phyloP scores from a whole-genome alignment of 768 basidiomycete species.

The Strobilomyces dryophilus region DNA sequence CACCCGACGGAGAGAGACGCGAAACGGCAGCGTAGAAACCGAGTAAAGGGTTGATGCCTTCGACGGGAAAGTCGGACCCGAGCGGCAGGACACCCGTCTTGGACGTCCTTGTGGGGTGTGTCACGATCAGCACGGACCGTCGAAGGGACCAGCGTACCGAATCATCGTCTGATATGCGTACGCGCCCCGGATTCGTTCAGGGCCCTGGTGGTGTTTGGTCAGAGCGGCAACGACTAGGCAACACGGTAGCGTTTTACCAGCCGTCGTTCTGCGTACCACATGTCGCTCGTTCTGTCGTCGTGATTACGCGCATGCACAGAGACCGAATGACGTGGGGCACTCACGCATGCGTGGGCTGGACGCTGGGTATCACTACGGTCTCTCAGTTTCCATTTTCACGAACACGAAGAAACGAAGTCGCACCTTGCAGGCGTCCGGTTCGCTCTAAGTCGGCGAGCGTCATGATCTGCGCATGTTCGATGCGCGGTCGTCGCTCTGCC shows the following conservation, averaged over 20 bases:
- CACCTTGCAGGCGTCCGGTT: constrained; percentile 70
- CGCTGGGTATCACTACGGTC: constrained; percentile 74
- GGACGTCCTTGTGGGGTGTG: constrained; percentile 41
- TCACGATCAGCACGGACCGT: not conserved
- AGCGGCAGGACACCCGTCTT: constrained; percentile 60
- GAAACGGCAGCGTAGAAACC: constrained; percentile 90
- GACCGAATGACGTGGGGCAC: constrained; percentile 18
- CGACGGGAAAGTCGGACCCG: constrained; percentile 94
- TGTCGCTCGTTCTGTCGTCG: constrained; percentile 70
- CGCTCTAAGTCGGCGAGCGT: constrained; percentile 63
- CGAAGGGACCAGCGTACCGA: constrained; percentile 39
- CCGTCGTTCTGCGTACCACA: constrained; percentile 87
- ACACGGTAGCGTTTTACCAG: constrained; percentile 42
- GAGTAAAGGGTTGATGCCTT: constrained; percentile 81
- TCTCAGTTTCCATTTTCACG: not conserved
- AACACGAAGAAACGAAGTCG: constrained; percentile 11
- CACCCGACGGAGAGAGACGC: constrained; percentile 61
- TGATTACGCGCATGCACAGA: not conserved
- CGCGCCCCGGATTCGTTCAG: constrained; percentile 77
- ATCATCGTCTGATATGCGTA: constrained; percentile 86
- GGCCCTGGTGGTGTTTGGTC: constrained; percentile 47
- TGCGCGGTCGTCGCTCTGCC: constrained; percentile 61
- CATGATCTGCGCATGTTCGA: constrained; percentile 94
- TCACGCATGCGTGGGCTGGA: constrained; percentile 91
- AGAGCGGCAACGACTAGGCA: not conserved